A percentile compares a stretch with the other conserved stretches of the same genome.
Evolutionary conservation across 2,329 filamentous ascomycete genomes (phyloP).

Genomic region (Lizonia empirigonia): DNA sequence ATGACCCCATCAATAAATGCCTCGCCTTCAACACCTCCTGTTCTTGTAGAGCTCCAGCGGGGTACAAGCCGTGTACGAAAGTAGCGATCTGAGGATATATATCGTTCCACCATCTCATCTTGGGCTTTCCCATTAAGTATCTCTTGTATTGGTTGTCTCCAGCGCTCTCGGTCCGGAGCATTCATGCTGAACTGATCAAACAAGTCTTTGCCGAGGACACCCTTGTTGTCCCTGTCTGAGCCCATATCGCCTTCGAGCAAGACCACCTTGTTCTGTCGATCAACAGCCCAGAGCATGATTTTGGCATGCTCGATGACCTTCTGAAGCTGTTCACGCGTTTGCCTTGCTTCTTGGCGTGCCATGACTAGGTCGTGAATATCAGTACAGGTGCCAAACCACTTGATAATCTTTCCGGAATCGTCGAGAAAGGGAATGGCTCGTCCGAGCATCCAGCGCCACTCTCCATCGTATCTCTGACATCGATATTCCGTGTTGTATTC

Average conservation of each 20-base stretch:
- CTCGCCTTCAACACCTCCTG: slow-evolving; percentile 58
- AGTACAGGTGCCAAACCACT: slow-evolving; percentile 82
- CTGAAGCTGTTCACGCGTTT: slow-evolving; percentile 71
- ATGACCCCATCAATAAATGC: slow-evolving; percentile 72
- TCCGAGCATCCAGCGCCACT: slow-evolving; percentile 80
- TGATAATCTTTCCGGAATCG: slow-evolving; percentile 70
- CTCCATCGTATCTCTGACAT: slow-evolving; percentile 67
- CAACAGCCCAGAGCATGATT: slow-evolving; percentile 76
- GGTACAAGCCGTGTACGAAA: slow-evolving; percentile 75
- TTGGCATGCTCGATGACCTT: slow-evolving; percentile 76
- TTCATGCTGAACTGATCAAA: slow-evolving; percentile 63
- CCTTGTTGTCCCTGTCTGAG: slow-evolving; percentile 42
- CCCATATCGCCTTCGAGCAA: slow-evolving; percentile 73
- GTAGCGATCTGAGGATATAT: slow-evolving; percentile 64
- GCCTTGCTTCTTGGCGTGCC: slow-evolving; percentile 68
- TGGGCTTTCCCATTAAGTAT: slow-evolving; percentile 66
- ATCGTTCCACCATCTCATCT: slow-evolving; percentile 69
- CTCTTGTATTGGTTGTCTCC: slow-evolving; percentile 65
- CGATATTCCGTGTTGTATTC: slow-evolving; percentile 74
- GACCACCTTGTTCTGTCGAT: slow-evolving; percentile 65
- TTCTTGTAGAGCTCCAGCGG: slow-evolving; percentile 62
- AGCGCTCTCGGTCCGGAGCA: slow-evolving; percentile 44
- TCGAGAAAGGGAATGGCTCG: slow-evolving; percentile 72
- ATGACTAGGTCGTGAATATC: slow-evolving; percentile 78
- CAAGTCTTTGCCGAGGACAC: slow-evolving; percentile 63